Conservation (phyloP, 306 rosid genomes). For the Psophocarpus tetragonolobus region DNA sequence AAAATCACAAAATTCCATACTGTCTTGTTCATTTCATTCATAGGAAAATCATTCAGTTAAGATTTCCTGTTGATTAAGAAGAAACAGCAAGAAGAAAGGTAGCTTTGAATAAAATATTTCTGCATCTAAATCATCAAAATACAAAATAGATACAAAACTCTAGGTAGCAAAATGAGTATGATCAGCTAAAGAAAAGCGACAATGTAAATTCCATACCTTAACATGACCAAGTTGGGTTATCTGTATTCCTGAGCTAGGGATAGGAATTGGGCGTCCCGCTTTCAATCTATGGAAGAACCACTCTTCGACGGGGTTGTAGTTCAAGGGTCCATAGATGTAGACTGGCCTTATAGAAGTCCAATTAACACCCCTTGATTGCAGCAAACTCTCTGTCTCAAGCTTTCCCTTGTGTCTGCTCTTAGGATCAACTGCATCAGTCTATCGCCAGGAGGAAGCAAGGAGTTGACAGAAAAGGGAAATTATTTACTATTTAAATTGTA, state of each 20-base stretch:
- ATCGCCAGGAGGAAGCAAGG: conserved; percentile 28
- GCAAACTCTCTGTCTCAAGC: conserved; percentile 92
- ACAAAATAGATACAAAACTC: background rate
- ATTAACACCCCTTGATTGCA: conserved; percentile 71
- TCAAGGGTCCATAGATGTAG: conserved; percentile 94
- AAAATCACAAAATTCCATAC: conserved; percentile 3
- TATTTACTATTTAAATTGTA: background rate
- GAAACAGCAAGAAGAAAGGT: background rate
- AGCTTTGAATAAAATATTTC: background rate
- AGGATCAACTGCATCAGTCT: conserved; percentile 95
- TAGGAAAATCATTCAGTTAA: background rate
- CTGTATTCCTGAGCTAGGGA: conserved; percentile 84
- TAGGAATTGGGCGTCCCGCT: conserved; percentile 97
- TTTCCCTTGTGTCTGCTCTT: conserved; percentile 99
- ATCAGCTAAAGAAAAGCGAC: background rate
- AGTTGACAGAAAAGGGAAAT: background rate
- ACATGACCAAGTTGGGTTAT: conserved; percentile 96
- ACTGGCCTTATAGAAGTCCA: conserved; percentile 98
- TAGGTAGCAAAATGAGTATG: background rate
- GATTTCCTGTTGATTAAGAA: background rate
- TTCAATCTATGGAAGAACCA: conserved; percentile 99
- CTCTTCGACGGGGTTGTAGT: conserved; percentile 97
- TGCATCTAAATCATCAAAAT: background rate
- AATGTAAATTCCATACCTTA: conserved; percentile 49
- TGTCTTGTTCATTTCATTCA: background rate